phyloP scores from a whole-genome alignment of 2,329 filamentous ascomycete genomes.

The Fusarium udum region DNA sequence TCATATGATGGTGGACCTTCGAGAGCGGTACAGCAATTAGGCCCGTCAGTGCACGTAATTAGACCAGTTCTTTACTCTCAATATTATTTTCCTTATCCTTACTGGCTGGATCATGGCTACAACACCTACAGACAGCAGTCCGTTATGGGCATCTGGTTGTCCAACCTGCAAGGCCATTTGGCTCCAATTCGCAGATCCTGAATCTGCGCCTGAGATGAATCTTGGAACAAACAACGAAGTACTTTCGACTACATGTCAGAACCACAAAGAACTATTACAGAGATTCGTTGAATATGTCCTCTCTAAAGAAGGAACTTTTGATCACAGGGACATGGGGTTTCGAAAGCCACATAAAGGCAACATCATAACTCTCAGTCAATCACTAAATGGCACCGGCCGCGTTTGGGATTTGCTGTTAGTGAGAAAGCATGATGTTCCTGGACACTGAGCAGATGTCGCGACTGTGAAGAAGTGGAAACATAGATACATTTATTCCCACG shows the following conservation, averaged over 20 bases:
- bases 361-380: background rate
- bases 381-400: too few species aligned
- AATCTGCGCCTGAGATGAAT: background rate
- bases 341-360: too few species aligned
- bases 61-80: background rate
- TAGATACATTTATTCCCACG: background rate
- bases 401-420: fast-evolving
- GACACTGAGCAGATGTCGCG: background rate
- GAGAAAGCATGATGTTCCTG: fast-evolving
- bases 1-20: fast-evolving
- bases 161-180: background rate
- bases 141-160: background rate
- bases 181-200: background rate
- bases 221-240: fast-evolving
- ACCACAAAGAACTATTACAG: fast-evolving
- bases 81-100: fast-evolving
- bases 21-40: background rate
- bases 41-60: fast-evolving
- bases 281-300: fast-evolving
- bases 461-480: background rate
- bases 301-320: background rate
- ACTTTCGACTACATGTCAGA: background rate
- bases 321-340: too few species aligned
- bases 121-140: fast-evolving
- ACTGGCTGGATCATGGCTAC: background rate